Conservation (phyloP, 192 early-diverging fungal genomes). For the Oehlia diaphana region DNA sequence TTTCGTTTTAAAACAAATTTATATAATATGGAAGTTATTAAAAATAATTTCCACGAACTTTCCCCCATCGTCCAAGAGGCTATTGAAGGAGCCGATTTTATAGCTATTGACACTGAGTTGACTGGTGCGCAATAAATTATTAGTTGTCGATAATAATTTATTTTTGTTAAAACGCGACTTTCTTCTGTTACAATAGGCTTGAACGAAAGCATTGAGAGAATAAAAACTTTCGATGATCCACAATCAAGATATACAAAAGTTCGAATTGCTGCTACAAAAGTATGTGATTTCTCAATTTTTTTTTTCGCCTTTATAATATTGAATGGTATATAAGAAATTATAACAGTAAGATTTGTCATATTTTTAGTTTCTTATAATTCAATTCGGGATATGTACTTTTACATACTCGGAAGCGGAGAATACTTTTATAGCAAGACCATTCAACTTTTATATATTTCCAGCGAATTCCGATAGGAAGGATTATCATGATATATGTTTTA, state of each 20-base stretch:
- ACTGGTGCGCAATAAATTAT: constrained; percentile 52
- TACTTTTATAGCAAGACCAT: constrained; percentile 74
- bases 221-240: constrained; percentile 33
- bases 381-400: constrained; percentile 86
- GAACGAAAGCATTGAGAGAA: constrained; percentile 28
- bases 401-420: constrained; percentile 55
- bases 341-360: background rate
- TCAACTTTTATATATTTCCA: constrained; percentile 91
- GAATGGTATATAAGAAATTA: background rate
- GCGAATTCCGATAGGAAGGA: constrained; percentile 44
- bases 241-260: constrained; percentile 41
- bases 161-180: background rate
- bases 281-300: background rate
- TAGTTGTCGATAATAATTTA: background rate
- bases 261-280: constrained; percentile 29
- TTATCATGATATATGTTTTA: constrained; percentile 52
- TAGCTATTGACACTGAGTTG: constrained; percentile 82
- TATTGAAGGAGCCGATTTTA: constrained; percentile 67
- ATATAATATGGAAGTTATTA: constrained; percentile 65
- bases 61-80: constrained; percentile 64
- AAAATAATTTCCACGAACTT: constrained; percentile 58
- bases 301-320: background rate
- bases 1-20: too few species aligned
- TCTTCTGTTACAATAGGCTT: constrained; percentile 33
- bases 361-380: constrained; percentile 57